A percentile compares a stretch with the other conserved stretches of the same genome.
phyloP scores from a whole-genome alignment of 1,284 basidiomycete species.

The Cerioporus squamosus region DNA sequence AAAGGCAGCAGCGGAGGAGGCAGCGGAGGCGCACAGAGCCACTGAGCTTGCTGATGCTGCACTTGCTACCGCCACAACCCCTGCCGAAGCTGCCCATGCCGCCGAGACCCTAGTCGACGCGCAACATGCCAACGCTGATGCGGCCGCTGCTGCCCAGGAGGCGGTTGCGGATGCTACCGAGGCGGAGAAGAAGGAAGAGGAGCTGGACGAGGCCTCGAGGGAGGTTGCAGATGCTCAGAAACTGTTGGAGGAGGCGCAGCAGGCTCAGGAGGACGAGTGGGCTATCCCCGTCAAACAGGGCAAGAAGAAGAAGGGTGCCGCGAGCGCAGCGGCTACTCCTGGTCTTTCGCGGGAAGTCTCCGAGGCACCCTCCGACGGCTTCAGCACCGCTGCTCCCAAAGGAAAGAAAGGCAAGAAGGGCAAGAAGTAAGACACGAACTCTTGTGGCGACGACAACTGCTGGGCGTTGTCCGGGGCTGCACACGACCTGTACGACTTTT shows the following conservation, averaged over 20 bases:
- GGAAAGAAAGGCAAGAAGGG: conserved; percentile 26
- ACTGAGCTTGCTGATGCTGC: conserved; percentile 9
- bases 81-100: conserved; percentile 3
- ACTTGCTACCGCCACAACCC: background rate
- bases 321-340: conserved; percentile 7
- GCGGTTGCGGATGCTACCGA: conserved; percentile 7
- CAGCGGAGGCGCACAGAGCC: conserved; percentile 11
- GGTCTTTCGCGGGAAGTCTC: conserved; percentile 6
- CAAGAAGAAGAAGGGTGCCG: conserved; percentile 23
- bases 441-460: conserved; percentile 8
- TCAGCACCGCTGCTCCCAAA: conserved; percentile 8
- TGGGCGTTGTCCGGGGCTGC: background rate
- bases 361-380: conserved; percentile 7
- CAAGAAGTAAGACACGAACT: conserved; percentile 17
- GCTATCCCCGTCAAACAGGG: conserved; percentile 15
- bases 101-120: background rate
- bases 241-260: conserved; percentile 22
- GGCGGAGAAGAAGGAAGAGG: conserved; percentile 15
- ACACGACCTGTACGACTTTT: conserved; percentile 1
- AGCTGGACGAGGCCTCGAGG: conserved; percentile 13
- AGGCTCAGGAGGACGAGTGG: conserved; percentile 23
- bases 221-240: conserved; percentile 16
- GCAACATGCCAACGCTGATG: conserved; percentile 9
- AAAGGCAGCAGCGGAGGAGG: conserved; percentile 9
- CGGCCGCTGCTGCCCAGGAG: conserved; percentile 5